Evolutionary conservation across 495 filamentous ascomycete genomes (phyloP), one percentile per base, ranked within the genome.

Genomic region (Penicillium cosmopolitanum): DNA sequence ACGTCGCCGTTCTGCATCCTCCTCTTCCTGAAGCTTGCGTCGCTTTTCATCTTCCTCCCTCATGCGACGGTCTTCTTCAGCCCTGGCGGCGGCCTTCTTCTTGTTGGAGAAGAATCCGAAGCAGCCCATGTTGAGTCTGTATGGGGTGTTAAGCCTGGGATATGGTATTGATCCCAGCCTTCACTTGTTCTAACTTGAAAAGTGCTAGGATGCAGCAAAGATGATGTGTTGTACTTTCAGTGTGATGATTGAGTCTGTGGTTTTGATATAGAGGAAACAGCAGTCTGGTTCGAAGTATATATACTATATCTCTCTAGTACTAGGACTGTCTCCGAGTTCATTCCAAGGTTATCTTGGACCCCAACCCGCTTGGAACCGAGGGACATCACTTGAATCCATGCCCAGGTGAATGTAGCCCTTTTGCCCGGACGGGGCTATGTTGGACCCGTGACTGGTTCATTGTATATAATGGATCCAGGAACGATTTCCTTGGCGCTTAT

Each of bases 121-220:
- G 46, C 46, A 48, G 23, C 46, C 46, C 46, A 48, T 48, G 19
- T 9, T 48, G 46, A 48, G 46, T 48, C 46, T 48, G 21, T 48
- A 48, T 23, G 8, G 15, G 46, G 11, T 28, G 46, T 48, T 28
- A 48, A 28, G 28, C 28, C 6, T 16, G 5, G 42, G 6, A 3
- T 5, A 12, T 48, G 21, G 23, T n/a, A 48, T 13, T 23, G 46
- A 15, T 9, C 9, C 3, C 6, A 13, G 21, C 12, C 5, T 4
- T 28, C 3, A 48, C 8, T n/a, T 19, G 23, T 23, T 48, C 46
- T 48, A 3, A 48, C 46, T 25, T n/a, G 19, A n/a, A 7, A 1
- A 38, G 2, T 15, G 12, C 34, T 36, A n/a, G 36, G 36, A n/a
- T 13, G 36, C 36, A 38, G 36, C 10, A 36, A 36, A 36, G 9